Base-by-base conservation (phyloP, 1,284 basidiomycete species). In the Fomitopsis pinicola region DNA sequence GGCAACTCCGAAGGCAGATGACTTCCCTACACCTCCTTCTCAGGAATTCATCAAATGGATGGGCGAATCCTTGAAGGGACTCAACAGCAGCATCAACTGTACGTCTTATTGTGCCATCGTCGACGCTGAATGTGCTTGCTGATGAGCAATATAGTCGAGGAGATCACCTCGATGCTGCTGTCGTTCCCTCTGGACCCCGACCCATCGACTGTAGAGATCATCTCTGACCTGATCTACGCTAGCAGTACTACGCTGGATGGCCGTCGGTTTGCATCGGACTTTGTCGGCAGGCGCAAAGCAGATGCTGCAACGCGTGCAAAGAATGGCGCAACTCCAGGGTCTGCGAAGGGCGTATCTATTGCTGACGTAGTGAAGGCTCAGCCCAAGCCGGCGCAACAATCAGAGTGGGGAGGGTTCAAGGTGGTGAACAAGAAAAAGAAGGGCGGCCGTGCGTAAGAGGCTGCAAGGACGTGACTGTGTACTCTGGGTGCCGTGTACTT, bases 161-260 rank as follows among this genome's bases (percentile, higher is more conserved):
- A 97, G 68, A 94, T 97, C 71, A 88, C 94, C 71, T 87, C 89
- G 52, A 96, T 98, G 91, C 78, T 96, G 22, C 82, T 97, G 30
- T 87, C 90, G 1, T 97, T 97, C 80, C 92, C 95, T 7, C 75
- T 97, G 50, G 94, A 97, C 68, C 91, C 94, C 12, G 92, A 95
- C 65, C 77, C 86, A 44, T 82, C 87, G 4, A 91, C 91, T 1
- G 77, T 89, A 44, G 95, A 97, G 76, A 89, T 97, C 71, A 97
- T 98, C 65, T 90, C 91, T 22, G 95, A 97, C 72, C 80, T 89
- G 48, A 93, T 99, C 60, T 99, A 99, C 72, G 91, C 93, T 44
- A 95, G 92, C 69, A 95, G 92, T 68, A 92, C 93, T 28, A 99
- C 94, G 1, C 83, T 99, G 45, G 95, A 99, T 70, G 97, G 97